phyloP scores from a whole-genome alignment of 2,329 filamentous ascomycete genomes.

The Neonectria hederae region DNA sequence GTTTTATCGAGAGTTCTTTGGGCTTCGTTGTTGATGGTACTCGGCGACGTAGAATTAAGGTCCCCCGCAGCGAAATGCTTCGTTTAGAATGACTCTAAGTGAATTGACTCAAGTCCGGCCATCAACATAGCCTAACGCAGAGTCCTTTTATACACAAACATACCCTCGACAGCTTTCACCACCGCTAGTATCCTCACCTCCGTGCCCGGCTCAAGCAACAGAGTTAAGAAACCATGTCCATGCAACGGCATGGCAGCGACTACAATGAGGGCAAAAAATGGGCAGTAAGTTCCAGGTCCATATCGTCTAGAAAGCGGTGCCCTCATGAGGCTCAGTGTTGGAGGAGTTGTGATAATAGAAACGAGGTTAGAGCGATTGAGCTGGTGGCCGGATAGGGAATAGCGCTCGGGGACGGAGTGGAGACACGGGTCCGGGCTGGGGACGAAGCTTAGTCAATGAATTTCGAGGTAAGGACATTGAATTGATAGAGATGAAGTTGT shows the following conservation, averaged over 20 bases:
- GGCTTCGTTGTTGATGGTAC: background rate
- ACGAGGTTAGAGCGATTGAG: slow-evolving; percentile 6
- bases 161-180: background rate
- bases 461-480: background rate
- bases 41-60: background rate
- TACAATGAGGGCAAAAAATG: background rate
- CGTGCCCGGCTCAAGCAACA: background rate
- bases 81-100: background rate
- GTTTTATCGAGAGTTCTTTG: background rate
- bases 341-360: slow-evolving; percentile 15
- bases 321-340: background rate
- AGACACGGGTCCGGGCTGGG: background rate
- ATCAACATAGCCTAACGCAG: background rate
- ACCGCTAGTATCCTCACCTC: background rate
- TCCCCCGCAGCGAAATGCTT: no score
- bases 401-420: background rate
- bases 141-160: slow-evolving; percentile 6
- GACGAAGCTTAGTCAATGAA: background rate
- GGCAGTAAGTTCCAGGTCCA: background rate
- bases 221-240: background rate
- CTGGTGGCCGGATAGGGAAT: background rate
- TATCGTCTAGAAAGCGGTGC: background rate
- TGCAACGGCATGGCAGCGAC: background rate
- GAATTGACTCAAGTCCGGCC: background rate
- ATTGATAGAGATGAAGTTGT: background rate